Evolutionary conservation across 495 filamentous ascomycete species (phyloP), one percentile per base, ranked within the genome.

Genomic region (Penicillium pancosmium): DNA sequence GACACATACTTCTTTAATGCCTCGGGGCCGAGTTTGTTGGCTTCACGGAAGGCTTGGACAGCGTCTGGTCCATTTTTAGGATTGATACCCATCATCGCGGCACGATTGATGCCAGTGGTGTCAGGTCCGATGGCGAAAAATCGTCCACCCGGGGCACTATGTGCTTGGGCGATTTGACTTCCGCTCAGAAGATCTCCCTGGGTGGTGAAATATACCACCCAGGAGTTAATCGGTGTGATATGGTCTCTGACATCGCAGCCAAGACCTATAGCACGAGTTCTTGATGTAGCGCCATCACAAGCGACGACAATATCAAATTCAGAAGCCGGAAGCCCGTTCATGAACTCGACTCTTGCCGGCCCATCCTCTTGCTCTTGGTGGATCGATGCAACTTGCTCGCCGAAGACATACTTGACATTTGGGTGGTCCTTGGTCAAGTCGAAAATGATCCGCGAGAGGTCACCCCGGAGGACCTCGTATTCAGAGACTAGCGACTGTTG

Each of bases 401-500:
- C 76, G 58, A 83, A 85, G 10, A 80, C 41, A 44, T 82, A 81
- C 18, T 68, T 61, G 55, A 83, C 69, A 13, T 70, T 70, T 4
- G 70, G 55, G 50, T 73, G 40, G 18, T 73, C 59, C 53, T 79
- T 76, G 10, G 76, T 81, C 31, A 70, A 55, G 21, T 80, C 71
- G 56, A 78, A 77, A 3, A 84, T 55, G 19, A 86, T 74, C 16
- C 68, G 38, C 9, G 71, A 73, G 25, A 87, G 54, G 54, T 84
- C 77, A 2, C 80, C 82, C 4, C 85, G 66, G 60, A 84, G 73
- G 40, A 87, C 81, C 67, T 86, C 85, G 54, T 70, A 85, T 64
- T 86, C 84, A 6, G 78, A 80, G 8, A 78, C 73, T 2, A 82
- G 67, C 36, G 64, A 68, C 68, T 84, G 80, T 40, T 60, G 61